Base-by-base conservation (phyloP, 2,329 filamentous ascomycete genomes). In the Aureobasidium pullulans region DNA sequence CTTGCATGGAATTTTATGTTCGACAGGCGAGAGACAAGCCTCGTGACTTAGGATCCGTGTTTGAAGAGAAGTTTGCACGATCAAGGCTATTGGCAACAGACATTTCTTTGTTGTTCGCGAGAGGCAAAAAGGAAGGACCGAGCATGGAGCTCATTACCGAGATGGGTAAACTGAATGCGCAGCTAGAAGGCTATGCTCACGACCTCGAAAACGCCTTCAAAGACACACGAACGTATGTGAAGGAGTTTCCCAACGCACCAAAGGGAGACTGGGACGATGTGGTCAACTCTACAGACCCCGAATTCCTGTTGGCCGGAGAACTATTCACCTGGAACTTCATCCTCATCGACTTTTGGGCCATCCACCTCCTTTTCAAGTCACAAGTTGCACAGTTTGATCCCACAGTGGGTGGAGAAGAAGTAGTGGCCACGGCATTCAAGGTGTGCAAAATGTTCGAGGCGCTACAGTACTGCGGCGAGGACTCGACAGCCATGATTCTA, bases 361-460 rank as follows among this genome's bases (percentile, higher is more conserved):
- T 92, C 28, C 81, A 87, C 49, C 79, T 94, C 61, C 90, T 96
- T 86, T 90, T 90, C 72, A 84, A 85, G 64, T 86, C 87, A 65
- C 89, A 94, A 66, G 76, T 82, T 52, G 77, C 81, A 1, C 72
- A 83, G 53, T 78, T 79, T 40, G 75, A 81, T 74, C 66, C 77
- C 1, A 72, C 77, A 3, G 34, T 57, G 10, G 54, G 54, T 6
- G 68, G 76, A 11, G 70, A 78, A 11, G 84, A 88, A 56, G 67
- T 93, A 57, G 77, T 77, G 3, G 71, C 77, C 1, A 79, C 88
- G 60, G 87, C 90, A 1, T 82, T 87, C 64, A 80, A 82, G 57
- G 85, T 87, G 43, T 92, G 88, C 68, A 86, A 89, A 66, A 80
- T 93, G 61, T 91, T 91, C 61, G 90, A 95, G 72, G 83, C 87